Base-by-base conservation (phyloP, 2,329 filamentous ascomycete species). In the Diaporthe sp. region DNA sequence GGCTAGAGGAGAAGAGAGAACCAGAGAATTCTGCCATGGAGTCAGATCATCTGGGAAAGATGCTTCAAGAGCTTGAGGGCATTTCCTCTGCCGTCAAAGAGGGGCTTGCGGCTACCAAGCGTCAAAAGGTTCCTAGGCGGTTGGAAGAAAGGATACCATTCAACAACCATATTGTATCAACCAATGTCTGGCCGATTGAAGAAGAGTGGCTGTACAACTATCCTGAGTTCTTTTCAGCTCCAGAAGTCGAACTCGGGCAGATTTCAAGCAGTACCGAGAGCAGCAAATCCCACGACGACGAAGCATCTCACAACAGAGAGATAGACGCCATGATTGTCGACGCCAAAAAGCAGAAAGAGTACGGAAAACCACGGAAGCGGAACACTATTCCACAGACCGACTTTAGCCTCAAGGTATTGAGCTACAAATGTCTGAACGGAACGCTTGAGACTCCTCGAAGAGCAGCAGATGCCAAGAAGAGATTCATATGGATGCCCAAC, bases 151-250 rank as follows among this genome's bases (percentile, higher is more conserved):
- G n/a, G n/a, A n/a, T n/a, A n/a, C n/a, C n/a, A n/a, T n/a, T n/a
- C n/a, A n/a, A n/a, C n/a, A n/a, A n/a, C n/a, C n/a, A n/a, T n/a
- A n/a, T n/a, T n/a, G n/a, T n/a, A n/a, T n/a, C n/a, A n/a, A n/a
- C n/a, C 35, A 38, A 38, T 38, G 35, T 38, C 10, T 38, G 35
- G 5, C 10, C 35, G 10, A 38, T 38, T 10, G 5, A 38, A 12
- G 50, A 52, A 13, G 69, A 71, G 54, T 71, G 69, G 69, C 6
- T 71, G 9, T n/a, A 61, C 17, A 71, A 54, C 9, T 71, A 52
- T 28, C 69, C 69, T 0, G 54, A 61, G 10, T 71, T 71, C 22
- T 22, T 71, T 15, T 71, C 42, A 25, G 40, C 17, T 38, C 10
- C 35, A 38, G 35, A 38, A 38, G 35, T 5, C 35, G 10, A 5